A percentile compares a stretch with the other conserved stretches of the same genome.
These are phyloP conservation scores for Psidium friedrichsthalianum DNA, from an alignment of 345 rosid species.

Conservation along the genomic window DNA sequence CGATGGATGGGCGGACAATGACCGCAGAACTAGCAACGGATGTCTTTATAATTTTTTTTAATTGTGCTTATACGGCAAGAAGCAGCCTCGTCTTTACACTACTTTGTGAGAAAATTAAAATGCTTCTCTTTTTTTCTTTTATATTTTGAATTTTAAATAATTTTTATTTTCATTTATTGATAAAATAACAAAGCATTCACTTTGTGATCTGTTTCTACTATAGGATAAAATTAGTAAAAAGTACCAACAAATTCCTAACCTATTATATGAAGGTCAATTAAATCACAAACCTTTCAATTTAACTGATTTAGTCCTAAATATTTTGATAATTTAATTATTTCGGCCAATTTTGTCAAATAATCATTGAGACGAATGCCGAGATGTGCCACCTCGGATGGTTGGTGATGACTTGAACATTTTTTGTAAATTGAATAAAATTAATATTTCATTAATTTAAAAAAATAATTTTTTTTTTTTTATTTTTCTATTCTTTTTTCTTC, in stretches of 20 bases:
- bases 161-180: background rate
- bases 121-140: background rate
- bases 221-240: background rate
- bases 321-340: background rate
- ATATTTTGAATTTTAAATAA: background rate
- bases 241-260: background rate
- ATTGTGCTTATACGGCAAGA: background rate
- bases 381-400: fast-evolving
- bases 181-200: background rate
- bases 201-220: background rate
- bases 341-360: fast-evolving
- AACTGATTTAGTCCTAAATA: fast-evolving
- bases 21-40: too few relatives aligned
- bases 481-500: too few relatives aligned
- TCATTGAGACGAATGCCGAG: background rate
- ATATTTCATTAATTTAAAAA: too few relatives aligned
- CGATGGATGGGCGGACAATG: too few relatives aligned
- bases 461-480: too few relatives aligned
- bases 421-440: background rate
- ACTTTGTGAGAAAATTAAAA: background rate
- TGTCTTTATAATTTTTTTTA: too few relatives aligned
- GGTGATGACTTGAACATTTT: fast-evolving
- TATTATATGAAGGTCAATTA: background rate
- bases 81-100: background rate
- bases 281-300: background rate